Conservation (phyloP, 1,284 basidiomycete species). For the Apiotrichum porosum region DNA sequence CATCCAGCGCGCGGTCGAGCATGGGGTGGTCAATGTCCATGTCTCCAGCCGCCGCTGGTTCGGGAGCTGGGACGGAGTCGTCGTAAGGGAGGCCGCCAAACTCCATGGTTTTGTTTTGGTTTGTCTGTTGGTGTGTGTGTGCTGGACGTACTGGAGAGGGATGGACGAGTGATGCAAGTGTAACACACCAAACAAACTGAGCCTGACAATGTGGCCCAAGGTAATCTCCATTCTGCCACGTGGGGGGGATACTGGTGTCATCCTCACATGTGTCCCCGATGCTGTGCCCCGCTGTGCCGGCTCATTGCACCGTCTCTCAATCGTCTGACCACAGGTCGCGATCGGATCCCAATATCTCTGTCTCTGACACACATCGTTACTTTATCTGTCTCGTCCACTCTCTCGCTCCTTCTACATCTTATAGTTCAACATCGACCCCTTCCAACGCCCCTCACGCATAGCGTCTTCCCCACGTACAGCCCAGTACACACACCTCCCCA, state of each 20-base stretch:
- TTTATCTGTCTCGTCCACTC: background rate
- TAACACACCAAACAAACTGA: background rate
- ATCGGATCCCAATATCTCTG: too few species aligned
- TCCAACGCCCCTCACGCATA: too few species aligned
- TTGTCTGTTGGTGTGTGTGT: background rate
- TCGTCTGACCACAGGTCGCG: too few species aligned
- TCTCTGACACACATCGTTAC: too few species aligned
- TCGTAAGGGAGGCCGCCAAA: slow-evolving; percentile 37
- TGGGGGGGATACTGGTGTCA: too few species aligned
- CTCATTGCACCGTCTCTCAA: too few species aligned
- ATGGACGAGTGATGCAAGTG: too few species aligned
- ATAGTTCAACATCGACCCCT: too few species aligned
- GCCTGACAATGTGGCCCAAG: too few species aligned
- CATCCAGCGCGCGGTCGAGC: slow-evolving; percentile 38
- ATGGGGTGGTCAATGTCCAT: slow-evolving; percentile 18
- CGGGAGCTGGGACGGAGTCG: slow-evolving; percentile 1
- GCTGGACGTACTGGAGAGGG: too few species aligned
- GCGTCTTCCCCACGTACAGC: too few species aligned
- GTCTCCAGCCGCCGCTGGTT: background rate
- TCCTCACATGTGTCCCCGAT: background rate
- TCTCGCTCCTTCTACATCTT: background rate
- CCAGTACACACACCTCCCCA: background rate
- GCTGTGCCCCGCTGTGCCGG: background rate
- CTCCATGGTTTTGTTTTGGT: slow-evolving; percentile 5
- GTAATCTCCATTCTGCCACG: too few species aligned